Base-by-base conservation (phyloP, 768 basidiomycete species). In the Kwoniella dendrophila region DNA sequence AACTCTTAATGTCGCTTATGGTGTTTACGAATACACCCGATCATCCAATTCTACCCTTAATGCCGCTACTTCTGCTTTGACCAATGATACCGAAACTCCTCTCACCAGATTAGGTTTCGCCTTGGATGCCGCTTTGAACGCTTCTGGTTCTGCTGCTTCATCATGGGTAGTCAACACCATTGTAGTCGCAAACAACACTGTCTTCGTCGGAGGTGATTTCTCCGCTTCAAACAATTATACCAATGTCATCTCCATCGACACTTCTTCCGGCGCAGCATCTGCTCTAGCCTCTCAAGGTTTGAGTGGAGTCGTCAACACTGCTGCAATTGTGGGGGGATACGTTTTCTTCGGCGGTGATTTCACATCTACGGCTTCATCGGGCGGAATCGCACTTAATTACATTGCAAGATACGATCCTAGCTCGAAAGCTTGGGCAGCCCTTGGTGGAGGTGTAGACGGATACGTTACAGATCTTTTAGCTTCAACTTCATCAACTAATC, bases 291-390 rank as follows among this genome's bases (percentile, higher is more conserved):
- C 83, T 12, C 83, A 84, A 27, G 96, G 96, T 10, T 82, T 98
- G 56, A 86, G 94, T 73, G 94, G 90, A 2, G 78, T 83, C 8
- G 90, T 98, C 8, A 82, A 84, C 8, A 84, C 90, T 0, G 75
- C 94, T 40, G 81, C 84, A n/a, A 72, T 60, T 12, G 70, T 88
- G 32, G 80, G 83, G 11, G 83, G 70, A 11, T 66, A 67, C 20
- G 78, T 98, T 11, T 96, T 84, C 75, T 86, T 94, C 40, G 95
- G 92, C n/a, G 96, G 96, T 0, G 82, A 86, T 0, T 99, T 99
- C 81, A 83, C 82, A 0, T 87, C 89, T 64, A 89, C 91, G 0
- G 70, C 68, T 18, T 32, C 66, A 6, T 49, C 58, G 0, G 83
- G 82, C 1, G 80, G 83, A 47, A 84, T 84, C 56, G 80, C 78